Base-by-base conservation (phyloP, 306 rosid genomes). In the Psophocarpus tetragonolobus region DNA sequence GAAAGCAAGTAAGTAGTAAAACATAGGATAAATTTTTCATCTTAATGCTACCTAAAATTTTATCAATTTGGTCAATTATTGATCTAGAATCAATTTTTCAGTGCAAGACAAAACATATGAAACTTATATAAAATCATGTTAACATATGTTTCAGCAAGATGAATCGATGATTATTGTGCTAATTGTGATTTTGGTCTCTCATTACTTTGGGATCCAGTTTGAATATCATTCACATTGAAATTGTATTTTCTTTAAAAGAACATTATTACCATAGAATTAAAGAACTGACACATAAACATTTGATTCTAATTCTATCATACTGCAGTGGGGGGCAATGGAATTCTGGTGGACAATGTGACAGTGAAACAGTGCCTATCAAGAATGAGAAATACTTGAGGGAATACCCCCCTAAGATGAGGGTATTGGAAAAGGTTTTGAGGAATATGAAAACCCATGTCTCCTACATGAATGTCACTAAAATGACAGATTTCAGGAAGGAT, bases 261-360 rank as follows among this genome's bases (percentile, higher is more conserved):
- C 47, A 64, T 35, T 51, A 62, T 33, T 33, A 42, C 63, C 5
- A 67, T 33, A 32, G 0, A 68, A 30, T 38, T 27, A 18, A 51
- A 82, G 29, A 5, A 57, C 17, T 53, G 26, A 78, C 70, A 35
- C 9, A 51, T 4, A 18, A 44, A 50, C 36, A 6, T 35, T 17
- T 74, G 57, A 42, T 57, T 81, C 14, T 53, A 26, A 67, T 77
- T 76, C 26, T 50, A 17, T 84, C 47, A 24, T 68, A 15, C 21
- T 35, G 65, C 93, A 94, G 98, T 18, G 98, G 98, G 1, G 98
- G 98, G 7, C 97, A 90, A 61, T 94, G 98, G 98, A 94, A 92
- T 79, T 89, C 97, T 0, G 98, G 98, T 5, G 98, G 98, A 67
- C 89, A 81, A 64, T 94, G 98, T 45, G 81, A 88, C 78, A 88